phyloP scores from a whole-genome alignment of 345 rosid genomes.

The Populus tremula region DNA sequence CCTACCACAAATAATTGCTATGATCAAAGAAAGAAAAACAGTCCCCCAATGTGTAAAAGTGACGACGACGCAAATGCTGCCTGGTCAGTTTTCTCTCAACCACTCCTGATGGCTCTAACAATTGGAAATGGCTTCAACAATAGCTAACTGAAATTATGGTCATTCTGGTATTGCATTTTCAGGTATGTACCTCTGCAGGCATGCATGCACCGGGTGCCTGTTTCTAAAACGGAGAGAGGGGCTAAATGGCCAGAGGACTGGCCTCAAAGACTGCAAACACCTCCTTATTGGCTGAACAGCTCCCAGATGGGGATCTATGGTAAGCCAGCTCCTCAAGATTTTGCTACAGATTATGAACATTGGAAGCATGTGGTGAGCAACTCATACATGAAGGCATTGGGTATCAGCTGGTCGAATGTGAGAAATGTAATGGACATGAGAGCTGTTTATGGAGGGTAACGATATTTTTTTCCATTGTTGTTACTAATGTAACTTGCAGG shows the following conservation, averaged over 20 bases:
- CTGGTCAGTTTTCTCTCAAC: constrained; percentile 43
- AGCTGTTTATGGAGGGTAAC: constrained; percentile 91
- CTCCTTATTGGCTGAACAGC: constrained; percentile 81
- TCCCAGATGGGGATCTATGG: constrained; percentile 94
- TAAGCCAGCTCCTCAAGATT: constrained; percentile 81
- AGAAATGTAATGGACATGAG: constrained; percentile 94
- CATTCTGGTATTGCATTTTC: constrained; percentile 18
- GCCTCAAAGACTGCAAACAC: constrained; percentile 60
- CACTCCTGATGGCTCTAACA: not conserved
- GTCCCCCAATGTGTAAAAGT: constrained; percentile 68
- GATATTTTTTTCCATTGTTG: not conserved
- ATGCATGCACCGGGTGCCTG: constrained; percentile 73
- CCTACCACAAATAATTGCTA: constrained; percentile 78
- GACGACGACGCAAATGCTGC: constrained; percentile 87
- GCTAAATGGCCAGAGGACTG: constrained; percentile 70
- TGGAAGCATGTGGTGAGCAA: constrained; percentile 71
- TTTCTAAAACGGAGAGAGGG: constrained; percentile 52
- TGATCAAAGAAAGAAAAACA: constrained; percentile 53
- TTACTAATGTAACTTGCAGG: not conserved
- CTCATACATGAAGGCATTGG: constrained; percentile 67
- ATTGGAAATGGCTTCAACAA: not conserved
- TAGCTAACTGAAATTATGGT: not conserved
- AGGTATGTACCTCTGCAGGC: constrained; percentile 86
- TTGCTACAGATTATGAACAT: constrained; percentile 63
- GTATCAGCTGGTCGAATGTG: constrained; percentile 77